Evolutionary conservation across 441 rosid species (phyloP).

Genomic region (Syzygium malaccense): DNA sequence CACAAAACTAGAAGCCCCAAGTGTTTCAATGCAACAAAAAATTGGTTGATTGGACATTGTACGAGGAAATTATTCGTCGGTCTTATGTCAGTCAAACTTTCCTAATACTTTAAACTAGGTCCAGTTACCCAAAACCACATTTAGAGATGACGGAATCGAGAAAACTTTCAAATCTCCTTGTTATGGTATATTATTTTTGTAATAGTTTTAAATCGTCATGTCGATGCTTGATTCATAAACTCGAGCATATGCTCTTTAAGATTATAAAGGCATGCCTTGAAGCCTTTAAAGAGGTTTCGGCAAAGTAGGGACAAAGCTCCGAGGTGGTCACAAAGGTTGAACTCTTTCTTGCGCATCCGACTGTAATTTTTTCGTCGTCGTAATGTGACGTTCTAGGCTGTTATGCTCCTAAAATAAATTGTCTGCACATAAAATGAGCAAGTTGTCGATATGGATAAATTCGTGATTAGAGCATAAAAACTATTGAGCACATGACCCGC

Average conservation of each 20-base stretch:
- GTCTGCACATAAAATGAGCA: too few species aligned
- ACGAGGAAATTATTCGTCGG: not conserved
- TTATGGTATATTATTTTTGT: not conserved
- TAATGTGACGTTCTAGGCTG: not conserved
- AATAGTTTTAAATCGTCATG: not conserved
- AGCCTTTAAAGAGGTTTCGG: too few species aligned
- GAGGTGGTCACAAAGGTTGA: too few species aligned
- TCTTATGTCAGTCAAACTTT: not conserved
- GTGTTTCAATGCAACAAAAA: not conserved
- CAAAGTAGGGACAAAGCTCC: too few species aligned
- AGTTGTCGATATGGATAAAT: too few species aligned
- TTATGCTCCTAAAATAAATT: not conserved
- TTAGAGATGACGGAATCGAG: not conserved
- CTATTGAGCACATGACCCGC: too few species aligned
- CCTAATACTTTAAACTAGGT: not conserved
- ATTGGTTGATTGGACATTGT: not conserved
- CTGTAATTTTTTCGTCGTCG: not conserved
- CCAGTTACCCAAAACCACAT: not conserved
- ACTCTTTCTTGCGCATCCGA: too few species aligned
- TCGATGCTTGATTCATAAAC: not conserved
- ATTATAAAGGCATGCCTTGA: not conserved
- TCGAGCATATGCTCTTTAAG: not conserved
- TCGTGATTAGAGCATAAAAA: too few species aligned
- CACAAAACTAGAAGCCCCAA: not conserved
- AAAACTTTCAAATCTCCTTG: not conserved